Percentiles rank a stretch among this genome's conserved stretches.
Evolutionary conservation across 352 stramenopile genomes (phyloP).

Genomic region (Peronospora tabacina): DNA sequence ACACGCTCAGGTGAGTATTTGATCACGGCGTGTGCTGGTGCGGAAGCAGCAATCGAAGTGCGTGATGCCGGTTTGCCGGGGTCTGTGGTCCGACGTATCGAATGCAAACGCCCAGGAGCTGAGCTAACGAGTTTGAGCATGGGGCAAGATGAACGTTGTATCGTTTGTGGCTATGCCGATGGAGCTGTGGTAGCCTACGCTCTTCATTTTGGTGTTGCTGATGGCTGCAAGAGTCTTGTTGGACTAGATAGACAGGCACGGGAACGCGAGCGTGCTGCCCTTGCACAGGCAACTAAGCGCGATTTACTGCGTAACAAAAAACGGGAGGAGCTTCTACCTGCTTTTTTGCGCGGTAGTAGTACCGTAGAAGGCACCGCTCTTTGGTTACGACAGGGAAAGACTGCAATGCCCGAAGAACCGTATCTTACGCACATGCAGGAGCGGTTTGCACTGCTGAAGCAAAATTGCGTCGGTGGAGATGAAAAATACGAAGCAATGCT

Average conservation of each 20-base stretch:
- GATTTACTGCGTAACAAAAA: constrained; percentile 58
- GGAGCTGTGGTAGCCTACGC: constrained; percentile 72
- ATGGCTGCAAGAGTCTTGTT: constrained; percentile 62
- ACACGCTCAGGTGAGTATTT: constrained; percentile 76
- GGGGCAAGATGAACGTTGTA: constrained; percentile 74
- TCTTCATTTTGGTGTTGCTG: constrained; percentile 71
- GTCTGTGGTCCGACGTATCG: constrained; percentile 62
- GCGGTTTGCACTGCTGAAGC: constrained; percentile 57
- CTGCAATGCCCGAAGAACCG: constrained; percentile 42
- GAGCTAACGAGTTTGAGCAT: constrained; percentile 66
- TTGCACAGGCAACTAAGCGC: constrained; percentile 64
- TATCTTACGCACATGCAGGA: constrained; percentile 59
- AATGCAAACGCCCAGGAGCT: constrained; percentile 54
- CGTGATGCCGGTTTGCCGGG: constrained; percentile 51
- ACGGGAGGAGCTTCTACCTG: constrained; percentile 38
- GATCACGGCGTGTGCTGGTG: constrained; percentile 50
- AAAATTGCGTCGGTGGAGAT: constrained; percentile 57
- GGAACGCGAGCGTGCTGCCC: constrained; percentile 66
- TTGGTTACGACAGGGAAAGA: constrained; percentile 52
- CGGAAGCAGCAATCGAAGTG: constrained; percentile 69
- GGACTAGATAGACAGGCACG: constrained; percentile 66
- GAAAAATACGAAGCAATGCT: constrained; percentile 55
- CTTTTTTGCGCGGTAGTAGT: constrained; percentile 39
- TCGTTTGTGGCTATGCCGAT: constrained; percentile 76
- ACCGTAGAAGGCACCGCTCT: constrained; percentile 28